phyloP scores from a whole-genome alignment of 768 basidiomycete genomes.

The Omphalotus guepiniiformis region DNA sequence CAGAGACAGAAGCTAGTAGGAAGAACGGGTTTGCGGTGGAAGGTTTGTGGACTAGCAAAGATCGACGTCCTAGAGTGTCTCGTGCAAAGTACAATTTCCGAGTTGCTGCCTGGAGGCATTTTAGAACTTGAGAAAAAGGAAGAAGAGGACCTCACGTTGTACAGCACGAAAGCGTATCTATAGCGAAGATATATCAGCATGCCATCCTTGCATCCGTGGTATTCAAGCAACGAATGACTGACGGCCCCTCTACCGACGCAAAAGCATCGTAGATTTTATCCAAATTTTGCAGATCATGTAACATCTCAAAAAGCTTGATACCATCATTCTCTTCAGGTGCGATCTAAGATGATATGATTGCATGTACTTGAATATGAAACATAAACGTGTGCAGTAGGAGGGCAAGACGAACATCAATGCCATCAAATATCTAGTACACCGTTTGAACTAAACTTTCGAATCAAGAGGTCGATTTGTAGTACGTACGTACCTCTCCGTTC shows the following conservation, averaged over 20 bases:
- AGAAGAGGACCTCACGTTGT: slow-evolving; percentile 47
- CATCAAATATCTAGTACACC: slow-evolving; percentile 66
- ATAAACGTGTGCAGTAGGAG: background rate
- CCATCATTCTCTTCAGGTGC: slow-evolving; percentile 68
- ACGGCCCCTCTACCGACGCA: slow-evolving; percentile 77
- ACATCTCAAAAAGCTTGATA: slow-evolving; percentile 37
- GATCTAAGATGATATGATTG: slow-evolving; percentile 36
- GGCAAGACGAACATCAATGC: slow-evolving; percentile 61
- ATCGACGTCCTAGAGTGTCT: slow-evolving; percentile 83
- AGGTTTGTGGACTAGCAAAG: slow-evolving; percentile 70
- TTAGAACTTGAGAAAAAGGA: background rate
- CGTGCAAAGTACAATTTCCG: slow-evolving; percentile 64
- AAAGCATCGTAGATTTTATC: slow-evolving; percentile 50
- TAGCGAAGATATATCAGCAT: slow-evolving; percentile 2
- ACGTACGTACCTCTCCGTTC: slow-evolving; percentile 70
- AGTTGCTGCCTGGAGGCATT: slow-evolving; percentile 32
- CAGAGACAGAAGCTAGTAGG: slow-evolving; percentile 63
- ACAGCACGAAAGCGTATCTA: slow-evolving; percentile 81
- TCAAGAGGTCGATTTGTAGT: background rate
- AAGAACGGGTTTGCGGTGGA: slow-evolving; percentile 45
- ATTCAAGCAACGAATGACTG: slow-evolving; percentile 27
- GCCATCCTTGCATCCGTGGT: background rate
- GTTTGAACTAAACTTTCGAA: background rate
- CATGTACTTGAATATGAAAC: background rate
- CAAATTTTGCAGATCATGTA: slow-evolving; percentile 25